A percentile compares a stretch with the other conserved stretches of the same genome.
Evolutionary conservation across 768 basidiomycete genomes (phyloP).

Genomic region (Trametopsis cervina): DNA sequence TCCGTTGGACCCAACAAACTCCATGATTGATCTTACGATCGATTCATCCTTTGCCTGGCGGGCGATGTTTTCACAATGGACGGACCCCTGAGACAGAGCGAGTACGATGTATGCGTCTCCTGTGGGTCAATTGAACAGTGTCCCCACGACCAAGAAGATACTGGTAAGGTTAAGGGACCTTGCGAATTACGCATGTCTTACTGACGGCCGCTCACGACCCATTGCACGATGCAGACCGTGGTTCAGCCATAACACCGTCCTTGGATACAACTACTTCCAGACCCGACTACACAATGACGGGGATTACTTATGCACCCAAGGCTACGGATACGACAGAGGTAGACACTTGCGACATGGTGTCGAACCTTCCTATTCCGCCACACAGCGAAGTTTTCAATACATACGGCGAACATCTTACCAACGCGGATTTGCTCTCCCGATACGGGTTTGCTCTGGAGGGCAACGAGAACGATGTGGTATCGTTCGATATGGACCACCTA

Average conservation of each 20-base stretch:
- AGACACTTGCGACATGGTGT: conserved; percentile 36
- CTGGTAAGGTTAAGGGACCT: not conserved
- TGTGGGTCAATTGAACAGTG: conserved; percentile 35
- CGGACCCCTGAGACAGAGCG: conserved; percentile 24
- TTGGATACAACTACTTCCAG: too few species aligned
- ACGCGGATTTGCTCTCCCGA: conserved; percentile 30
- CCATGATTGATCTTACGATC: not conserved
- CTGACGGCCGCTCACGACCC: not conserved
- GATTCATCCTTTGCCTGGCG: conserved; percentile 2
- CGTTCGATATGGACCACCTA: conserved; percentile 13
- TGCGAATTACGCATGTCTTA: not conserved
- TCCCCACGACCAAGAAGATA: conserved; percentile 28
- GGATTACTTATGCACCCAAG: not conserved
- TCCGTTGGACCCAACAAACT: not conserved
- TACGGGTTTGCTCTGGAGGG: conserved; percentile 38
- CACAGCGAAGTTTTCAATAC: conserved; percentile 35
- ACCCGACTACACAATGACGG: not conserved
- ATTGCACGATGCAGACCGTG: not conserved
- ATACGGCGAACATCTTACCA: conserved; percentile 30
- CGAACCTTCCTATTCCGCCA: conserved; percentile 21
- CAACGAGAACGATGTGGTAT: conserved; percentile 27
- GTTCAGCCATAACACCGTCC: too few species aligned
- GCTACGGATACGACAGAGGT: not conserved
- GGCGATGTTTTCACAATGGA: not conserved
- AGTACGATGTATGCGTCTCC: conserved; percentile 32